A percentile compares a stretch with the other conserved stretches of the same genome.
Evolutionary conservation across 2,329 filamentous ascomycete species (phyloP).

Genomic region (Fusarium tupiense): DNA sequence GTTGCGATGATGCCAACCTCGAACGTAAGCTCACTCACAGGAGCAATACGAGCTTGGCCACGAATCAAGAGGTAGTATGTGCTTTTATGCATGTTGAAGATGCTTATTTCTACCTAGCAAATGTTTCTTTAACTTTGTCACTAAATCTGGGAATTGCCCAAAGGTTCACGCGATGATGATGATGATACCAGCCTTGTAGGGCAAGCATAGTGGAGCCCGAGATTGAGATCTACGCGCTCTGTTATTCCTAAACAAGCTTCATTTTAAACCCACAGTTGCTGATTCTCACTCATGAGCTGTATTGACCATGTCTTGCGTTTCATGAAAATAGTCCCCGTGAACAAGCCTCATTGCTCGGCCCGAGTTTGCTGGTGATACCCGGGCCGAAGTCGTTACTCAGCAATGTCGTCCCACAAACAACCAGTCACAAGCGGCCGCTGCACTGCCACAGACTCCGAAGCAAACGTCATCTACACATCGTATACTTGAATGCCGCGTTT

Average conservation of each 20-base stretch:
- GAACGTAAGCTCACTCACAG: not conserved
- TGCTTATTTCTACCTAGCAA: not conserved
- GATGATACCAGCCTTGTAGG: not conserved
- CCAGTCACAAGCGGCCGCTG: not conserved
- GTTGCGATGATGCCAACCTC: not conserved
- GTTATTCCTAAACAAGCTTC: not conserved
- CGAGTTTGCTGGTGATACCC: not conserved
- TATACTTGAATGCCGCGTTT: not conserved
- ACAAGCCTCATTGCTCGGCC: not conserved
- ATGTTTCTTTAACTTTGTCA: fast-evolving
- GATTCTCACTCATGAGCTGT: fast-evolving
- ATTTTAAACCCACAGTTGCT: too few species aligned
- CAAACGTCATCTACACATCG: not conserved
- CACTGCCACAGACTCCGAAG: not conserved
- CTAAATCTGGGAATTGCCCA: fast-evolving
- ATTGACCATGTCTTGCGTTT: fast-evolving
- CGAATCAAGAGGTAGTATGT: fast-evolving
- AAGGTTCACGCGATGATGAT: not conserved
- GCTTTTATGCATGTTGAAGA: fast-evolving
- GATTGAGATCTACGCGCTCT: not conserved
- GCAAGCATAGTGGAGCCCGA: not conserved
- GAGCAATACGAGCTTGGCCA: not conserved
- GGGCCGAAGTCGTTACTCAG: not conserved
- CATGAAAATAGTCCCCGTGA: fast-evolving
- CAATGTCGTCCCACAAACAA: not conserved